phyloP scores from a whole-genome alignment of 768 basidiomycete genomes.

The Flagelloscypha sp. region DNA sequence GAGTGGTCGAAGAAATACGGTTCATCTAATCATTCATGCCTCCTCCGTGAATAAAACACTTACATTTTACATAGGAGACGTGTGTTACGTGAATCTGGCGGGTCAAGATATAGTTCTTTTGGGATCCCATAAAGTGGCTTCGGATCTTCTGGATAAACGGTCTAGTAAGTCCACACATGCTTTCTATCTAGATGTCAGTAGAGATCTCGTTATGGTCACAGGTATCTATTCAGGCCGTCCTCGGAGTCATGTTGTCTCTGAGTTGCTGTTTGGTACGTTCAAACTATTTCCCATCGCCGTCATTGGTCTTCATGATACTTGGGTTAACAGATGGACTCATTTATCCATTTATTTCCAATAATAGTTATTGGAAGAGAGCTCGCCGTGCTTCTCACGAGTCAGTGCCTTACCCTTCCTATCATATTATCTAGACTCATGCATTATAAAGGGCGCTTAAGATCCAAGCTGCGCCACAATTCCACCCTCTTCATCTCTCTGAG shows the following conservation, averaged over 20 bases:
- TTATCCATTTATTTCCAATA: constrained; percentile 11
- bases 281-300: too few species aligned
- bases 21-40: not conserved
- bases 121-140: constrained; percentile 2
- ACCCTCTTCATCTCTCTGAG: constrained; percentile 9
- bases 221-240: constrained; percentile 18
- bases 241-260: constrained; percentile 17
- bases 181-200: not conserved
- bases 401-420: too few species aligned
- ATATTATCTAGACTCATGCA: not conserved
- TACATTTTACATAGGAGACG: not conserved
- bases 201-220: constrained; percentile 1
- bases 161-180: not conserved
- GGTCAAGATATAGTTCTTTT: not conserved
- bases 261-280: too few species aligned
- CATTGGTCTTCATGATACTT: too few species aligned
- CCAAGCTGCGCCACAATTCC: constrained; percentile 7
- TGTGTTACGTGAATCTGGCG: constrained; percentile 1
- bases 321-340: constrained; percentile 12
- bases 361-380: constrained; percentile 10
- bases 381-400: constrained; percentile 12
- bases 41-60: not conserved
- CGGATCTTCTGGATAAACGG: not conserved
- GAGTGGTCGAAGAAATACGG: constrained; percentile 14
- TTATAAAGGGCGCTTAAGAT: constrained; percentile 9